A percentile compares a stretch with the other conserved stretches of the same genome.
Evolutionary conservation across 2,329 filamentous ascomycete species (phyloP).

Genomic region (Amauroascus niger): DNA sequence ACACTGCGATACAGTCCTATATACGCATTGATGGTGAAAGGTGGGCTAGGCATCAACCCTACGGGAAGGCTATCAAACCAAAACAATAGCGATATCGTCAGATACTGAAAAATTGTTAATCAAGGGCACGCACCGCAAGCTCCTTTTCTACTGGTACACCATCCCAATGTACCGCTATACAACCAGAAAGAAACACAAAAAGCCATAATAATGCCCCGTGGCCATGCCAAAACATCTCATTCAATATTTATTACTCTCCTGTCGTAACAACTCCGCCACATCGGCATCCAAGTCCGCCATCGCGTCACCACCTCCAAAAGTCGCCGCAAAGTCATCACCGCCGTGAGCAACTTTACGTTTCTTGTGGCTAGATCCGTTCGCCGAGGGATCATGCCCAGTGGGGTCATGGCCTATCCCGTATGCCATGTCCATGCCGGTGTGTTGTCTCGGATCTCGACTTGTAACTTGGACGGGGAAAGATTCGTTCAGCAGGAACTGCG

Average conservation of each 20-base stretch:
- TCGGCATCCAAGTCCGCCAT: conserved; percentile 52
- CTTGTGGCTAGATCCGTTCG: conserved; percentile 31
- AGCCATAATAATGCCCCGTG: background rate
- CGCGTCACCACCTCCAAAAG: conserved; percentile 43
- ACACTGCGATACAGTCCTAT: no score
- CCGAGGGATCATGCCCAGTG: background rate
- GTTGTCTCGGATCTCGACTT: background rate
- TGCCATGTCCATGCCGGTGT: background rate
- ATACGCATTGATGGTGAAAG: no score
- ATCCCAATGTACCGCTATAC: background rate
- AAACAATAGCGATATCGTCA: no score
- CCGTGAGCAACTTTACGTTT: conserved; percentile 42
- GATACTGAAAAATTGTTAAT: no score
- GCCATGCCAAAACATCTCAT: background rate
- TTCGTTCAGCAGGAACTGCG: background rate
- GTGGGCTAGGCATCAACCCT: no score
- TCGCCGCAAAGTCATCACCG: conserved; percentile 35
- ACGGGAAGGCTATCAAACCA: no score
- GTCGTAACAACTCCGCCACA: conserved; percentile 49
- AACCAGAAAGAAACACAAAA: background rate
- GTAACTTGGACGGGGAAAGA: background rate
- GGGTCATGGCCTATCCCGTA: background rate
- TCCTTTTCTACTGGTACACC: background rate
- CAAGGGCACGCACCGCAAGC: background rate
- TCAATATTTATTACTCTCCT: conserved; percentile 30